These are phyloP conservation scores for Bidens hawaiensis DNA, from an alignment of 140 eudicot genomes.

Conservation along the genomic window DNA sequence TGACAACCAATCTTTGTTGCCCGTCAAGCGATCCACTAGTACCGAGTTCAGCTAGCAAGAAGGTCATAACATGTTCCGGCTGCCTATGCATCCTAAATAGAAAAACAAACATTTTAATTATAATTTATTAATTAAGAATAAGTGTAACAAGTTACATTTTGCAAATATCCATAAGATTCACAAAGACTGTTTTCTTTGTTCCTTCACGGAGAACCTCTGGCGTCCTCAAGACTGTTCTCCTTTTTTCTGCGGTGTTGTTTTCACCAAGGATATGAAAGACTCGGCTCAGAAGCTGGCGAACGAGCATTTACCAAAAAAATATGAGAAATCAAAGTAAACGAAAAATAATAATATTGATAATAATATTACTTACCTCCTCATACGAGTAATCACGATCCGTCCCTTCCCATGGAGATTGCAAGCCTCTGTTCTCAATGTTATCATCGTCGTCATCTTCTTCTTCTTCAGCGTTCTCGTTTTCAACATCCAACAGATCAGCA, in stretches of 20 bases:
- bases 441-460: constrained; percentile 49
- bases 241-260: constrained; percentile 88
- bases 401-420: constrained; percentile 43
- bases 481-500: constrained; percentile 64
- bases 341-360: background rate
- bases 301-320: background rate
- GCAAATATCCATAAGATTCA: constrained; percentile 88
- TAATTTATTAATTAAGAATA: too few species aligned
- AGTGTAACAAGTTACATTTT: constrained; percentile 51
- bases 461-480: constrained; percentile 52
- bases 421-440: constrained; percentile 23
- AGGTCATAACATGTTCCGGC: constrained; percentile 90
- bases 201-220: constrained; percentile 98
- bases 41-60: constrained; percentile 84
- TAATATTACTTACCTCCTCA: constrained; percentile 29
- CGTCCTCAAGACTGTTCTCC: constrained; percentile 95
- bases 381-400: constrained; percentile 33
- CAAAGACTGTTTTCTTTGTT: too few species aligned
- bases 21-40: constrained; percentile 96
- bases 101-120: constrained; percentile 14
- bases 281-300: constrained; percentile 82
- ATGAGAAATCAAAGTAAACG: background rate
- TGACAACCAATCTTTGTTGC: constrained; percentile 72
- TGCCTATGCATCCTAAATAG: constrained; percentile 75
- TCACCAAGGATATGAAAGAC: constrained; percentile 84